A percentile compares a stretch with the other conserved stretches of the same genome.
phyloP scores from a whole-genome alignment of 257 asterid genomes.

The Penstemon newberryi region DNA sequence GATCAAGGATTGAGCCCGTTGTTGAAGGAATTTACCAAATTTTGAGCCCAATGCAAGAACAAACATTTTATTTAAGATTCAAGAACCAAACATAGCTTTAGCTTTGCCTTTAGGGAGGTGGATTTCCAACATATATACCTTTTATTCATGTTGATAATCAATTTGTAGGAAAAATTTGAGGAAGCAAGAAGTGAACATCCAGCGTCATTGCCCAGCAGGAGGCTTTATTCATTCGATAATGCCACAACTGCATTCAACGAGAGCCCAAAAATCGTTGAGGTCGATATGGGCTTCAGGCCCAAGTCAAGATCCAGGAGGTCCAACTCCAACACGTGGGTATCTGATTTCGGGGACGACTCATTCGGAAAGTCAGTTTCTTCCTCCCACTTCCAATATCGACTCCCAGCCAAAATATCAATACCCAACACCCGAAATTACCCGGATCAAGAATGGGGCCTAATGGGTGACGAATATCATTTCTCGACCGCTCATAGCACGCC shows the following conservation, averaged over 20 bases:
- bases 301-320: constrained; percentile 41
- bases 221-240: constrained; percentile 39
- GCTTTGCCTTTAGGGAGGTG: too few species aligned
- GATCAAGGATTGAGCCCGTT: too few species aligned
- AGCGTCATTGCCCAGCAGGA: constrained; percentile 27
- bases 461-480: constrained; percentile 38
- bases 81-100: too few species aligned
- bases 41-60: too few species aligned
- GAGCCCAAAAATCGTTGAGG: constrained; percentile 53
- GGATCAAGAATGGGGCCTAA: constrained; percentile 33
- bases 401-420: constrained; percentile 37
- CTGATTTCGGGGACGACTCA: too few species aligned
- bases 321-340: too few species aligned
- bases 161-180: constrained; percentile 46
- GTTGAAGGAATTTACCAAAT: too few species aligned
- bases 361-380: too few species aligned
- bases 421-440: constrained; percentile 34
- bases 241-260: constrained; percentile 36
- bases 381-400: constrained; percentile 9
- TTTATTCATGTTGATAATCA: neutral
- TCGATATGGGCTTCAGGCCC: constrained; percentile 48
- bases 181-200: constrained; percentile 33
- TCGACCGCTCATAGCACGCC: constrained; percentile 77
- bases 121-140: too few species aligned
- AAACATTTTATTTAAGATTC: too few species aligned